Evolutionary conservation across 106 monocot species (phyloP), one percentile per base, ranked within the genome.

Genomic region (Posidonia australis): DNA sequence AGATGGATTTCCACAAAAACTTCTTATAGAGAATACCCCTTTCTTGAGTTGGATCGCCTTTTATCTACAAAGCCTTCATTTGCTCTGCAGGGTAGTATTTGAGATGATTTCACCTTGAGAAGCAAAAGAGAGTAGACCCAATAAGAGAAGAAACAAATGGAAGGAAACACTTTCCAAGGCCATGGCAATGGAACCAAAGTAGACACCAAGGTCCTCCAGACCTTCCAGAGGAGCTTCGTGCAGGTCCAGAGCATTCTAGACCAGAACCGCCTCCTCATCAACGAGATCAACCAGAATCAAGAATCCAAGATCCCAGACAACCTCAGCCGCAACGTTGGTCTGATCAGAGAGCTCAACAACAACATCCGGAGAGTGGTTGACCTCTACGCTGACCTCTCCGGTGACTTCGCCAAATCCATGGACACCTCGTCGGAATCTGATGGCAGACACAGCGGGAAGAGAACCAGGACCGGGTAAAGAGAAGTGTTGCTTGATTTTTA

Each of bases 161-260:
- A 85, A 29, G 78, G 81, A 17, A 76, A 65, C 22, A 53, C 67
- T 28, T 77, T 64, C 49, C 63, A 74, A 53, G 74, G 71, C 36
- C 62, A 70, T 13, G 74, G 67, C 59, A 78, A 76, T 52, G 81
- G 77, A 24, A 44, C 64, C 19, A 72, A 76, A 51, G 70, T 76
- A 41, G 79, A 73, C 65, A 64, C 51, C 60, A 83, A 70, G 19
- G 61, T 79, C 17, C n/a, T 70, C 19, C 79, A 84, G 73, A 74
- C 52, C 28, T 84, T 84, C 66, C 80, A 84, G 67, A 84, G 80
- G 70, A 80, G 73, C 66, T 84, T 84, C 21, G 73, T 73, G 11
- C 80, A 84, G 66, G 83, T 80, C 1, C 80, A 84, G 77, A 78
- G 14, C 66, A 76, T 85, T 44, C 54, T 85, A 65, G 85, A 85